Evolutionary conservation across 352 stramenopile species (phyloP), one percentile per base, ranked within the genome.

Genomic region (Elongisporangium anandrum): DNA sequence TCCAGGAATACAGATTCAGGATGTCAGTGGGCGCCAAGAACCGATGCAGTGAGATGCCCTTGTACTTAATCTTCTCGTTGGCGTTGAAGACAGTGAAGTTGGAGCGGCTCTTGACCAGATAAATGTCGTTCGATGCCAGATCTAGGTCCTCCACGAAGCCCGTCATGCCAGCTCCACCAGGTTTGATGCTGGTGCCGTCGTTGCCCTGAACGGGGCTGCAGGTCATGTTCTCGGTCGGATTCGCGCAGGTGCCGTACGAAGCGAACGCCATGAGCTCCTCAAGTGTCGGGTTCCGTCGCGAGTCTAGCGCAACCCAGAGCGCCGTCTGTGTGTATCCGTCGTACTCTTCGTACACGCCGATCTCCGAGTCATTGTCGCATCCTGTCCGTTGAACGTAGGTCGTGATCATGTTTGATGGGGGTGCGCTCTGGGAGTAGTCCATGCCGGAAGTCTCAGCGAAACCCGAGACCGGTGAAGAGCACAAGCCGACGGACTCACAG

Each of bases 271-370:
- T 65, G 38, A 81, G 58, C 58, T 81, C 72, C 0, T 29, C 60
- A 9, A 78, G 57, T 8, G 69, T 81, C 54, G 72, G 72, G 54
- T 78, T 78, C 15, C 69, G 66, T 1, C 66, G 66, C 38, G 45
- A 39, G 52, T 76, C 72, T 4, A 81, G 60, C 53, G 58, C 66
- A 19, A 54, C 72, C 69, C 69, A 81, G 29, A 72, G 62, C 19
- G 72, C 62, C 22, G 64, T 60, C 24, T 50, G 57, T n/a, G 12
- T 66, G 61, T 68, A 72, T 38, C 69, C 69, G 34, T 78, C 57
- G 66, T 75, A 81, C 58, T 74, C 57, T 13, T 66, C 51, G 59
- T 74, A 81, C 50, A 72, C 69, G 29, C 64, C 64, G 41, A 78
- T 75, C 51, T 66, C 63, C 22, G 52, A 57, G 20, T 56, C 54